Base-by-base conservation (phyloP, 2,329 filamentous ascomycete species). In the Aspergillus alliaceus region DNA sequence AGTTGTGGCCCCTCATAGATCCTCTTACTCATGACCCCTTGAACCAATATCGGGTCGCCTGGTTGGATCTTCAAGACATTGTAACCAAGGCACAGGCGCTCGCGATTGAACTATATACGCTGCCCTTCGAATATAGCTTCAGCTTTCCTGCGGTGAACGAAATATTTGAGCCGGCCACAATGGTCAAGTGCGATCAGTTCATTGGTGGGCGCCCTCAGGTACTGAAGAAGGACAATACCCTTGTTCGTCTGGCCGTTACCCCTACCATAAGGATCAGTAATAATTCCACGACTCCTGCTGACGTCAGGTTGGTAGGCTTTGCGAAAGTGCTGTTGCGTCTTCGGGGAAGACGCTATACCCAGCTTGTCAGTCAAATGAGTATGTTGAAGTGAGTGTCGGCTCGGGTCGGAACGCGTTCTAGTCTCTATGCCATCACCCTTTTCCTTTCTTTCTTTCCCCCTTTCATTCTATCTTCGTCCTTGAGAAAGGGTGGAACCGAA, bases 71-170 rank as follows among this genome's bases (percentile, higher is more conserved):
- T 6, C 53, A 11, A 1, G 40, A 51, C 1, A 63, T 75, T n/a
- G 60, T 73, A 34, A n/a, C 56, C 3, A 65, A 72, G 2, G 70
- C 70, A 0, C 65, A 69, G 18, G 51, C 50, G 1, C 62, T 74
- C 11, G 66, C 66, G 0, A 11, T 72, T 0, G 61, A 66, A 3
- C 68, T 75, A 61, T 63, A 64, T 48, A 66, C 63, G 1, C 52
- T 61, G 6, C 66, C 69, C 1, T 65, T 68, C 22, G 66, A 68
- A 18, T 71, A 69, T 44, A 54, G 59, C 1, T 57, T 68, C 20
- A 63, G 66, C 9, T 71, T 70, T 35, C 64, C 69, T 0, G 61
- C 60, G 7, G 32, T 60, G 9, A 61, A 63, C 1, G 64, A 67
- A 6, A 24, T 40, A 2, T 72, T 69, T 50, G 64, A 72, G 29